Base-by-base conservation (phyloP, 1,139 yeast genomes). In the Kodamaea fungicola region DNA sequence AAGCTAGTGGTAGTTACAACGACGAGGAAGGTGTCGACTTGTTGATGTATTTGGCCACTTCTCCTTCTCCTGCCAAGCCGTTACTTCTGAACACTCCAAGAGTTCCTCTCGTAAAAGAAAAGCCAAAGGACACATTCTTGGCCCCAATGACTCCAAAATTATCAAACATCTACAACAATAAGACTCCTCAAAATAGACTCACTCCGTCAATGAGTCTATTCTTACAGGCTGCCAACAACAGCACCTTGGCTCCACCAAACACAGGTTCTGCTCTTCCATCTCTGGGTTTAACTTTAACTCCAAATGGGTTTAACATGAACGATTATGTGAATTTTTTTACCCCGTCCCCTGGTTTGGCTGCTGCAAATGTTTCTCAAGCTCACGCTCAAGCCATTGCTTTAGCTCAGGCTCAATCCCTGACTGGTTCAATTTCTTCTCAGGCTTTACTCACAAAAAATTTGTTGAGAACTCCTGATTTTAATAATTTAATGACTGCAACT, bases 11-110 rank as follows among this genome's bases (percentile, higher is more conserved):
- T 6, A 53, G 47, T 33, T 51, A 61, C 48, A 61, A 72, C 39
- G 80, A 76, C 42, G 86, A 82, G 37, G 89, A 83, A 56, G 96
- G 95, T 5, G 96, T 95, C 1, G 94, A 84, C 55, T 63, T 87
- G 44, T 69, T 87, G 43, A 76, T 87, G 79, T 87, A 78, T 56
- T 68, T 87, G 50, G 95, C 95, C 3, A 84, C 94, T 4, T 84
- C 95, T 3, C 96, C 96, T 1, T 83, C 92, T 0, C 88, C 90
- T 0, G 81, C 83, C 1, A 69, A 67, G 37, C 64, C 68, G 4
- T 59, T 54, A 47, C 59, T 51, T 42, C 51, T 60, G n/a, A 55
- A 56, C 41, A 66, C 72, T 7, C 73, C 75, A 47, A 49, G 64
- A 29, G 37, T 29, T 6, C 30, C 26, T 4, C 30, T 24, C 3